Base-by-base conservation (phyloP, 371 early-diverging fungal species). In the Amoeboaphelidium protococcarum region DNA sequence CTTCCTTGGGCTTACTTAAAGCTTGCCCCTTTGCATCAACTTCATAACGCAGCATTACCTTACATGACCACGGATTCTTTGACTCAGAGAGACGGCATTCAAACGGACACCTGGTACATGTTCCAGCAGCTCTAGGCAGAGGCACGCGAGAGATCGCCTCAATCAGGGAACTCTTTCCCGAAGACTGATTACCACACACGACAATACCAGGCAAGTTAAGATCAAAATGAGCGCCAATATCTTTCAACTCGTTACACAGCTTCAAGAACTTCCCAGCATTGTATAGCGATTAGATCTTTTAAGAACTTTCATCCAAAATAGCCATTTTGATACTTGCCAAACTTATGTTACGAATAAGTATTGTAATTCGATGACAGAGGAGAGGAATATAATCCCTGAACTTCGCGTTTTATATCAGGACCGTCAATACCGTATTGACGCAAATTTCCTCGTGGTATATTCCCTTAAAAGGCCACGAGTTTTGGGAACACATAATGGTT, bases 131-230 rank as follows among this genome's bases (percentile, higher is more conserved):
- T 12, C 64, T 41, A 1, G 67, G 67, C 13, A 66, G 53, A 13
- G 49, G 51, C 1, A 67, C 47, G 2, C 64, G 65, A 23, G 62
- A 67, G 13, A 68, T 49, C 1, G 60, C 59, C 42, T 68, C 66
- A n/a, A 68, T 41, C 13, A 68, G 50, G 41, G 55, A 54, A 22
- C 52, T 52, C 51, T 68, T 68, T 2, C 57, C 68, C 0, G 58
- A 65, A 26, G 57, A 58, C 42, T 68, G 68, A 47, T 61, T 62
- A 0, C 76, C 76, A 46, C 71, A 62, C 10, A 76, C 69, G 19
- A 73, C 71, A 20, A 76, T 61, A 42, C 67, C 67, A 2, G 76
- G 74, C 10, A 76, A 59, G 47, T 71, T 68, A 25, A 74, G 50
- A 41, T 61, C 61, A 44, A 56, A 55, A 27, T 64, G 63, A n/a